Evolutionary conservation across 441 rosid genomes (phyloP).

Genomic region (Jatropha multifida): DNA sequence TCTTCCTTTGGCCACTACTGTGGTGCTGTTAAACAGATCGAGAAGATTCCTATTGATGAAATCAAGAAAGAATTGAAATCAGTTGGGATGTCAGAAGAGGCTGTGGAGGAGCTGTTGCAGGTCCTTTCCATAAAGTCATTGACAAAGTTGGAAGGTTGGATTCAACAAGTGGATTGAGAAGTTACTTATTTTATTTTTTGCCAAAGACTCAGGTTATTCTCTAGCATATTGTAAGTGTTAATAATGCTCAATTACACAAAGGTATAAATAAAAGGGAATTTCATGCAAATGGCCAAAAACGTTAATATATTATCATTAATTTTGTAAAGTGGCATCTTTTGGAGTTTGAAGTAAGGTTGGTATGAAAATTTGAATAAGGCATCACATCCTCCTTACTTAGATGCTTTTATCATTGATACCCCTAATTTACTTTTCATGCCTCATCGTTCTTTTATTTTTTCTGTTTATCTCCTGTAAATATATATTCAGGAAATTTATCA

Average conservation of each 20-base stretch:
- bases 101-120: constrained; percentile 60
- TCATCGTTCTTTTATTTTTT: not conserved
- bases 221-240: constrained; percentile 5
- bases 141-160: constrained; percentile 72
- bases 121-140: constrained; percentile 80
- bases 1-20: constrained; percentile 2
- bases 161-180: constrained; percentile 18
- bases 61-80: constrained; percentile 65
- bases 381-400: not conserved
- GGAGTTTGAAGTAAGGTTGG: not conserved
- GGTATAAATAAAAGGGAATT: not conserved
- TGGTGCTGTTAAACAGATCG: constrained; percentile 48
- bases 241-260: not conserved
- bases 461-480: not conserved
- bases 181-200: constrained; percentile 3
- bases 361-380: not conserved
- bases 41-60: constrained; percentile 68
- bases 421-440: not conserved
- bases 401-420: not conserved
- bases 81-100: constrained; percentile 64
- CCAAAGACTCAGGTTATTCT: not conserved
- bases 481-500: not conserved
- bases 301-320: not conserved
- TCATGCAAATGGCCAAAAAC: not conserved
- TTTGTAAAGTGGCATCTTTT: not conserved